phyloP scores from a whole-genome alignment of 2,329 filamentous ascomycete genomes.

The Colletotrichum lini region DNA sequence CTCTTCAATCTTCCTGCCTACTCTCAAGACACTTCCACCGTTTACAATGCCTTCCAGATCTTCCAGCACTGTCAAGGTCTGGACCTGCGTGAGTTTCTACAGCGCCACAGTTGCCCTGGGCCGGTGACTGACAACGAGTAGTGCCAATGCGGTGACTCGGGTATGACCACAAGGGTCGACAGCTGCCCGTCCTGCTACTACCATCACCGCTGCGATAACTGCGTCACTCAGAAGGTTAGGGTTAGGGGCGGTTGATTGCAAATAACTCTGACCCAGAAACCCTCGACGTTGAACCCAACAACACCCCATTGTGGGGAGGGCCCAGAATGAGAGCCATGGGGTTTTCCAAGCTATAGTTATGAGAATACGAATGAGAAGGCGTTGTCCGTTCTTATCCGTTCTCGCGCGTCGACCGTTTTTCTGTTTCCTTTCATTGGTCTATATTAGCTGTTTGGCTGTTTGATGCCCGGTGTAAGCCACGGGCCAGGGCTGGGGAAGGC shows the following conservation, averaged over 20 bases:
- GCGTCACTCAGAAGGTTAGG: neutral
- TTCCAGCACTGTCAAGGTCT: neutral
- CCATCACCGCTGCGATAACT: conserved; percentile 11
- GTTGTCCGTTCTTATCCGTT: neutral
- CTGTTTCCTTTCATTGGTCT: neutral
- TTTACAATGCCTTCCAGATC: neutral
- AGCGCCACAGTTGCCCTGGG: neutral
- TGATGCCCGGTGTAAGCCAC: neutral
- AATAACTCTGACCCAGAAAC: neutral
- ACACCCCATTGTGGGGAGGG: neutral
- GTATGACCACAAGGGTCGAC: conserved; percentile 23
- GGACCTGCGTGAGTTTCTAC: conserved; percentile 33
- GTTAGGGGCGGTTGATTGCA: neutral
- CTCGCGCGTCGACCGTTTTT: neutral
- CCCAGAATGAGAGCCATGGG: neutral
- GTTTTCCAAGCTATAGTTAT: neutral
- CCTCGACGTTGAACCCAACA: neutral
- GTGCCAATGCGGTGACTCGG: conserved; percentile 37
- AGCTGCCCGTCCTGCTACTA: conserved; percentile 12
- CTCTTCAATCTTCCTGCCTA: too few relatives aligned
- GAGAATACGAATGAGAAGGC: neutral
- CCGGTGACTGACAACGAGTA: conserved; percentile 1
- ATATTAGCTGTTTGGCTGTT: neutral
- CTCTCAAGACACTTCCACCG: neutral
- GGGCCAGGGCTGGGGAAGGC: neutral